Conservation (phyloP, 2,329 filamentous ascomycete genomes). For the Tolypocladium guangdongense region DNA sequence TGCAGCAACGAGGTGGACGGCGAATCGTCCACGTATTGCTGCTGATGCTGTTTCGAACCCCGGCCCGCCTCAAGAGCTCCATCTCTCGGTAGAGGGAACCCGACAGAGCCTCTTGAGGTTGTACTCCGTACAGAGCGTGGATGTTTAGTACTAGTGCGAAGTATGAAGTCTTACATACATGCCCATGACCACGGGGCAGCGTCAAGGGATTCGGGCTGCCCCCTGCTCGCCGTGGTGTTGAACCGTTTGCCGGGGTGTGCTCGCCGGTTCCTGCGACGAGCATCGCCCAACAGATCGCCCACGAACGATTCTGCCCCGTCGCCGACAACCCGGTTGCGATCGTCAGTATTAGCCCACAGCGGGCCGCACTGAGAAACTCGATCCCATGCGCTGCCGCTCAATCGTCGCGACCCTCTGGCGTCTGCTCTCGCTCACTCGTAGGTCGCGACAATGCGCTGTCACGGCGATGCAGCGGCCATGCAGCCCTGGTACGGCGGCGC, state of each 20-base stretch:
- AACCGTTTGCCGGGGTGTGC: neutral
- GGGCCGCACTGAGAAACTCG: neutral
- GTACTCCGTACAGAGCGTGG: too few species aligned
- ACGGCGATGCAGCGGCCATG: neutral
- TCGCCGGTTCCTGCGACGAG: neutral
- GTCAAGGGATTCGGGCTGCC: neutral
- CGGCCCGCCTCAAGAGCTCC: neutral
- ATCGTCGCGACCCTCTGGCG: neutral
- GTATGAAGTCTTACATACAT: too few species aligned
- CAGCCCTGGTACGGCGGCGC: neutral
- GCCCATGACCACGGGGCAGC: neutral
- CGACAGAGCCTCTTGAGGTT: too few species aligned
- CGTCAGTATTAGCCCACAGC: neutral
- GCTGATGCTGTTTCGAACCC: too few species aligned
- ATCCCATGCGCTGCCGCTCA: neutral
- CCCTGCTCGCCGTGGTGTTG: neutral
- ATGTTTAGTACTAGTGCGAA: neutral
- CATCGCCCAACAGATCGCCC: neutral
- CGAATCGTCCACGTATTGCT: neutral
- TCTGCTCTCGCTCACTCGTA: neutral
- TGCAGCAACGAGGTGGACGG: neutral
- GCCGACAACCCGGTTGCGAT: neutral
- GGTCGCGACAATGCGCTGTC: neutral
- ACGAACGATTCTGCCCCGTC: neutral
- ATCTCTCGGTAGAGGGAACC: neutral